Evolutionary conservation across 83 land plant genomes (phyloP).

Genomic region (Picea abies): DNA sequence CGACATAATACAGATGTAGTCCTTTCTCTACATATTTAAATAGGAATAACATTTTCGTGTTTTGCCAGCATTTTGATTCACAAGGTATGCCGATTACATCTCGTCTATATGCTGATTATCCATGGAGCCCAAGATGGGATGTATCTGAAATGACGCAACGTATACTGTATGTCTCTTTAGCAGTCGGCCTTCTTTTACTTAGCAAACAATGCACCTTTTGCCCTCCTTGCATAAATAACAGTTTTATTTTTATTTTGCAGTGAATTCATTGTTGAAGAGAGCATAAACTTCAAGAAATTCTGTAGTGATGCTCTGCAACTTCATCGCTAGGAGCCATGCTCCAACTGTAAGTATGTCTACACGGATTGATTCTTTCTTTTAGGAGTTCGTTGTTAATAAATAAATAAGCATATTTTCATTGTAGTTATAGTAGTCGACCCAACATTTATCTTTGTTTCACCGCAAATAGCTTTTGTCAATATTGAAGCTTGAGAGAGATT

Average conservation of each 20-base stretch:
- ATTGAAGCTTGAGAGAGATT: background rate
- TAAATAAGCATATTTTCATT: background rate
- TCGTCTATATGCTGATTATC: conserved; percentile 60
- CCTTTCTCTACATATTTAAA: background rate
- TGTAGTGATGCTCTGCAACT: conserved; percentile 39
- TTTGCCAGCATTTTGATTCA: conserved; percentile 68
- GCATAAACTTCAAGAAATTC: conserved; percentile 57
- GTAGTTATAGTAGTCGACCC: background rate
- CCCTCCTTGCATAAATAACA: background rate
- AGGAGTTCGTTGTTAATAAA: too few species aligned
- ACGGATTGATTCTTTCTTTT: background rate
- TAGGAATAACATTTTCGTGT: background rate
- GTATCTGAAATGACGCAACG: conserved; percentile 74
- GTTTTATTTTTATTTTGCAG: conserved; percentile 23
- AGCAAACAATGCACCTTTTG: background rate
- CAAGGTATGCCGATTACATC: conserved; percentile 65
- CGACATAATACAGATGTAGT: background rate
- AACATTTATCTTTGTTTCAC: background rate
- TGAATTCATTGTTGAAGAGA: conserved; percentile 60
- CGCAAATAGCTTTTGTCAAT: background rate
- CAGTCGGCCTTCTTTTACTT: background rate
- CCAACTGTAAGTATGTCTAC: background rate
- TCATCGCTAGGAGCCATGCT: conserved; percentile 11
- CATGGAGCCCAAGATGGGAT: conserved; percentile 99
- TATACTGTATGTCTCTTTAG: conserved; percentile 47